Evolutionary conservation across 768 basidiomycete genomes (phyloP), one percentile per base, ranked within the genome.

Genomic region (Psilocybe tampanensis): DNA sequence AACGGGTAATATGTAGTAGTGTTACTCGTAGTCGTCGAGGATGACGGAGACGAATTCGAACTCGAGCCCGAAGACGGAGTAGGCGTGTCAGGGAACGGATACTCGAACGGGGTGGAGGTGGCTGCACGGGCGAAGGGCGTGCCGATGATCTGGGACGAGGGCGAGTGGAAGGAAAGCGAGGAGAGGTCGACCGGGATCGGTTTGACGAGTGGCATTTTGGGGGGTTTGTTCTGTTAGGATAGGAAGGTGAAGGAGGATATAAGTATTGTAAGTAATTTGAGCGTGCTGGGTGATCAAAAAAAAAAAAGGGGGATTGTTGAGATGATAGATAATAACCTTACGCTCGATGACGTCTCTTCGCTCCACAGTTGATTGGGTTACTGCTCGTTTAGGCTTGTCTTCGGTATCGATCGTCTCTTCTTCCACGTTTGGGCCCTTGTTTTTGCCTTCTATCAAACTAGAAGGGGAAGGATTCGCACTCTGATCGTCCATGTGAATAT

Each of bases 71-170:
- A 39, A 3, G 36, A 39, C 13, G 36, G 36, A 39, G 36, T 5
- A 39, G 36, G 36, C 6, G 64, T 65, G 9, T 65, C 68, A 22
- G 69, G 70, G 60, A 70, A 72, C 0, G 70, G 70, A 43, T 73
- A 73, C 48, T 73, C 72, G 55, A 68, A 72, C 1, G 60, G 61
- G 2, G 62, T 64, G 22, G 58, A 60, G 21, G 52, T 62, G 9
- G 60, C 54, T 0, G 69, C 69, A 44, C 66, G 70, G 0, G 69
- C 69, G 50, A 67, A 72, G 0, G 70, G 70, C 0, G 70, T 72
- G 41, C 70, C 68, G 29, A 72, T 53, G 44, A 70, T 66, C 24
- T 69, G 68, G 23, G 69, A 66, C 3, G 66, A 64, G 12, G 70
- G 62, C 0, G 70, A 66, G 44, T 69, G 67, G 12, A 69, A 61